Conservation (phyloP, 2,329 filamentous ascomycete species). For the Phaeomoniella chlamydospora region DNA sequence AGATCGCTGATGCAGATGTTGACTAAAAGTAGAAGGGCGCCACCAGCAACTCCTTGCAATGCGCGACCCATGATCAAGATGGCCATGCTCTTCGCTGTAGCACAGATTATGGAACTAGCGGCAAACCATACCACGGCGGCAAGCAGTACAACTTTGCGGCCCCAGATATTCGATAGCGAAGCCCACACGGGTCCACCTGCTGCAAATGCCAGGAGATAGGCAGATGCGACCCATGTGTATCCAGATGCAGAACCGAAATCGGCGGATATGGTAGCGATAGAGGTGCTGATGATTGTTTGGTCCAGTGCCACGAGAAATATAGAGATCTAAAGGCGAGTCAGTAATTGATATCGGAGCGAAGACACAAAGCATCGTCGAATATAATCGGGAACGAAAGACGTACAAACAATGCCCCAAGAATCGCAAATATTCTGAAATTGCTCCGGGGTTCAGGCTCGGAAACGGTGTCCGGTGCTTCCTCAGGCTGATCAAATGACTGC, state of each 20-base stretch:
- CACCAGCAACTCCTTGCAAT: constrained; percentile 39
- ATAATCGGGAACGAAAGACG: neutral
- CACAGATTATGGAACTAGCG: constrained; percentile 34
- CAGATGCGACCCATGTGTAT: constrained; percentile 65
- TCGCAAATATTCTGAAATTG: neutral
- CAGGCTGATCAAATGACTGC: no score
- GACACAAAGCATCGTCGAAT: no score
- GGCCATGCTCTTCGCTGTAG: constrained; percentile 27
- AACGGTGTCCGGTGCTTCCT: no score
- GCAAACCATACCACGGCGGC: constrained; percentile 34
- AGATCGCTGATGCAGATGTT: constrained; percentile 41
- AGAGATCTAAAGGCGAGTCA: constrained; percentile 22
- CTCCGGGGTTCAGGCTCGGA: no score
- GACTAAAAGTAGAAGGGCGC: constrained; percentile 36
- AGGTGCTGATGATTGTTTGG: constrained; percentile 17
- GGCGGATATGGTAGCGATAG: constrained; percentile 16
- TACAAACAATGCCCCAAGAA: neutral
- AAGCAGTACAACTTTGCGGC: constrained; percentile 39
- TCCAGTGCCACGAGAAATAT: constrained; percentile 16
- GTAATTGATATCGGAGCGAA: no score
- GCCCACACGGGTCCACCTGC: constrained; percentile 59
- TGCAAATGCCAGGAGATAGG: constrained; percentile 57
- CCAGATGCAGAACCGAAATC: constrained; percentile 49
- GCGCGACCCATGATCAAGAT: constrained; percentile 40
- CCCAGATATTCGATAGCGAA: constrained; percentile 44